These are phyloP conservation scores for Sugiyamaella japonica DNA, from an alignment of 1,139 yeast species.

Conservation along the genomic window DNA sequence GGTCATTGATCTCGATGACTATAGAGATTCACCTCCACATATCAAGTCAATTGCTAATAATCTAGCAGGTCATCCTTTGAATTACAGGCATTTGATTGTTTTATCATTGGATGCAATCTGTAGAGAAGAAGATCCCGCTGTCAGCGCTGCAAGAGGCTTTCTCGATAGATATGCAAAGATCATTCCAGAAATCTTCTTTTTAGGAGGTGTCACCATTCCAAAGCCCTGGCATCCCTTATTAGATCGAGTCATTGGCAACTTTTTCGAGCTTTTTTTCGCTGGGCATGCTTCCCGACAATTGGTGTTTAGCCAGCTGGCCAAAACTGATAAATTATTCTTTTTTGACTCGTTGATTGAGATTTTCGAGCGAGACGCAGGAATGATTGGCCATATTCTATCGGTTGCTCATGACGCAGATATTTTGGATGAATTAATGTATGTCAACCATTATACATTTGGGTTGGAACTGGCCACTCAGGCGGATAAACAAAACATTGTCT, in stretches of 20 bases:
- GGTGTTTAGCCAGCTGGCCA: conserved; percentile 31
- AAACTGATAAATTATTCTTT: conserved; percentile 29
- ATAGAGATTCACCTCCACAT: conserved; percentile 25
- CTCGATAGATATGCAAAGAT: conserved; percentile 39
- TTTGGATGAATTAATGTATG: conserved; percentile 33
- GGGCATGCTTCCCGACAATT: conserved; percentile 34
- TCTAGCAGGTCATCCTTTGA: conserved; percentile 33
- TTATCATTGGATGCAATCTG: conserved; percentile 37
- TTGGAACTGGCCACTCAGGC: conserved; percentile 41
- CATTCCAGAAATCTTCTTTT: conserved; percentile 41
- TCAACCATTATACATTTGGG: conserved; percentile 34
- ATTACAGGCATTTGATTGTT: conserved; percentile 34
- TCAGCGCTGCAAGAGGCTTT: conserved; percentile 33
- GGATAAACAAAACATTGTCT: conserved; percentile 34
- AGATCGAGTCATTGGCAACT: conserved; percentile 39
- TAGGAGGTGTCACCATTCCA: conserved; percentile 40
- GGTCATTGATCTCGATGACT: conserved; percentile 26
- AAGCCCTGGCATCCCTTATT: conserved; percentile 41
- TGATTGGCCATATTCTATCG: conserved; percentile 30
- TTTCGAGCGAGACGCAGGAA: conserved; percentile 30
- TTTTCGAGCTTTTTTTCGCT: conserved; percentile 39
- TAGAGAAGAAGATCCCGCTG: conserved; percentile 31
- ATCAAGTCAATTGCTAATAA: conserved; percentile 26
- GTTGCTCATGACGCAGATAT: conserved; percentile 32
- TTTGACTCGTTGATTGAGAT: conserved; percentile 30